Evolutionary conservation across 1,284 basidiomycete genomes (phyloP).

Genomic region (Moesziomyces parantarcticus): DNA sequence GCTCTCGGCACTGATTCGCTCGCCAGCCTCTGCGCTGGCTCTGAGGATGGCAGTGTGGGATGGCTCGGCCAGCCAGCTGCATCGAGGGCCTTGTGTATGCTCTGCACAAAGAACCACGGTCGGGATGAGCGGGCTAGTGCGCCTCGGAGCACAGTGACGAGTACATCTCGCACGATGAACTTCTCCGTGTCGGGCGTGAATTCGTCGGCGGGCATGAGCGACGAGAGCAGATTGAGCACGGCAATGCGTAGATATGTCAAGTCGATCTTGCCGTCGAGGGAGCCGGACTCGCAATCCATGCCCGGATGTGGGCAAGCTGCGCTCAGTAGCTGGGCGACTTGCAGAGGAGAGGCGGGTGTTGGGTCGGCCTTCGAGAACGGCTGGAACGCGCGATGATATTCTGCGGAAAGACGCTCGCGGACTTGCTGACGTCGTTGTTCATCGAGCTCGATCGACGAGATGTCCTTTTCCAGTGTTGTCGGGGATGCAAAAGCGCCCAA

Average conservation of each 20-base stretch:
- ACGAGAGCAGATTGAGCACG: constrained; percentile 28
- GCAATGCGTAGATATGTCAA: constrained; percentile 36
- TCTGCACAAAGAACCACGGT: constrained; percentile 52
- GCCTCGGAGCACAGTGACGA: constrained; percentile 42
- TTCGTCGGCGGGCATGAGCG: constrained; percentile 43
- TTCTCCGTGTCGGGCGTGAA: constrained; percentile 45
- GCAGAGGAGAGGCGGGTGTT: constrained; percentile 4
- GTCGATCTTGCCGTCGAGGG: constrained; percentile 42
- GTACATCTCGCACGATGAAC: constrained; percentile 48
- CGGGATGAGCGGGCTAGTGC: constrained; percentile 31
- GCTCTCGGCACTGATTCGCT: neutral
- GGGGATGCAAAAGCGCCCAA: constrained; percentile 9
- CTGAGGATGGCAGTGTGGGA: constrained; percentile 2
- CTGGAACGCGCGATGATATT: constrained; percentile 4
- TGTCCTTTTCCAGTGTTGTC: neutral
- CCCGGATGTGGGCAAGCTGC: constrained; percentile 37
- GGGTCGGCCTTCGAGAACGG: neutral
- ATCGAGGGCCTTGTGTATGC: constrained; percentile 41
- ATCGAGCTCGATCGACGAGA: constrained; percentile 9
- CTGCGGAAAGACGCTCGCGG: constrained; percentile 2
- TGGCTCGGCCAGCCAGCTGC: constrained; percentile 24
- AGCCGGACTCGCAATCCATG: constrained; percentile 14
- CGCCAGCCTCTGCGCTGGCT: neutral
- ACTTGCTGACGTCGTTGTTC: constrained; percentile 17
- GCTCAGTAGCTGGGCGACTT: constrained; percentile 24